phyloP scores from a whole-genome alignment of 495 filamentous ascomycete species.

The Xylaria nigripes region DNA sequence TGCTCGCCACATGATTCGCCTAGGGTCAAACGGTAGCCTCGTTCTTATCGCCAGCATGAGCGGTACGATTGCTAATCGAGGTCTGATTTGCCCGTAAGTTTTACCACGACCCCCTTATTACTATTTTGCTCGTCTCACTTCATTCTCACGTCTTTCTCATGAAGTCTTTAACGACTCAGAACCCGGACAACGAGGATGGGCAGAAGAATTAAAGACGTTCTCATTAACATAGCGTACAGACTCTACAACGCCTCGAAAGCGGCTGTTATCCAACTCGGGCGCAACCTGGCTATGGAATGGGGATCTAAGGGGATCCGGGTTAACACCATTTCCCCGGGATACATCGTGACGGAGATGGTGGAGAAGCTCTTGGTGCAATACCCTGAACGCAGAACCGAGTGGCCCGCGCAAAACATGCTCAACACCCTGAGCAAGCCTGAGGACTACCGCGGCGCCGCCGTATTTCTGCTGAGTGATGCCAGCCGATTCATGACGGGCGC shows the following conservation, averaged over 20 bases:
- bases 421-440: slow-evolving; percentile 66
- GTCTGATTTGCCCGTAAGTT: slow-evolving; percentile 39
- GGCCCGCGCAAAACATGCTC: slow-evolving; percentile 88
- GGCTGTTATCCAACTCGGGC: slow-evolving; percentile 72
- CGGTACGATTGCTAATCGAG: slow-evolving; percentile 67
- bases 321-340: slow-evolving; percentile 91
- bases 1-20: slow-evolving; percentile 64
- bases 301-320: slow-evolving; percentile 81
- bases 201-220: not conserved
- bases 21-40: slow-evolving; percentile 52
- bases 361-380: slow-evolving; percentile 65
- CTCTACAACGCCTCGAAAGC: slow-evolving; percentile 92
- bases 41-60: slow-evolving; percentile 74
- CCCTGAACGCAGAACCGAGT: slow-evolving; percentile 66
- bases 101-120: not conserved
- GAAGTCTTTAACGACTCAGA: not conserved
- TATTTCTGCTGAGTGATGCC: slow-evolving; percentile 82
- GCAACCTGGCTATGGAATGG: slow-evolving; percentile 86
- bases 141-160: not conserved
- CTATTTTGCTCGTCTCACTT: not conserved
- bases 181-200: not conserved
- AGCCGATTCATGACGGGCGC: slow-evolving; percentile 81
- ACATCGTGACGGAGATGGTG: slow-evolving; percentile 91
- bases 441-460: slow-evolving; percentile 71
- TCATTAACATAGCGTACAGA: slow-evolving; percentile 32